Conservation (phyloP, 257 asterid species). For the Vinca minor region DNA sequence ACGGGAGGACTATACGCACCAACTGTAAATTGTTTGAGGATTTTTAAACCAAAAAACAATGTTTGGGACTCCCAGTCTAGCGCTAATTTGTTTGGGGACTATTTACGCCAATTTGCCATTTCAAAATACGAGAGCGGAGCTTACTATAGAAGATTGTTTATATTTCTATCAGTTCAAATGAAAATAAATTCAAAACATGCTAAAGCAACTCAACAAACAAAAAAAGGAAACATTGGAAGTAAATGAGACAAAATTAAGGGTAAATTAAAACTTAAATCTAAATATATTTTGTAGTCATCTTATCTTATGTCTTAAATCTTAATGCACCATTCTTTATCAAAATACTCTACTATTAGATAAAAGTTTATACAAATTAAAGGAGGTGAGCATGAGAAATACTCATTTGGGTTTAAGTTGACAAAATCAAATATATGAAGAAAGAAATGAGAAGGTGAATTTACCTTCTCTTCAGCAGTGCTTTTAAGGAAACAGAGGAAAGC, state of each 20-base stretch:
- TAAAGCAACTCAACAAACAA: background rate
- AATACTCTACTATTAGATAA: background rate
- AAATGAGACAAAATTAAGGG: background rate
- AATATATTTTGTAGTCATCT: no score
- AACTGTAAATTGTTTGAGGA: no score
- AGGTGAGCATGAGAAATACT: background rate
- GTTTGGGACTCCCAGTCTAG: no score
- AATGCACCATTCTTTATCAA: background rate
- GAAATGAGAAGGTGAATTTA: background rate
- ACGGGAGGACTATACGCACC: no score
- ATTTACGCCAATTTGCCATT: no score
- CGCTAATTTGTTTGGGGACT: no score
- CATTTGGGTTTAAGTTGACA: background rate
- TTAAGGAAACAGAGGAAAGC: constrained; percentile 88
- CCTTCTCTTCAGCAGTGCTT: constrained; percentile 80
- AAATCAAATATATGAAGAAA: background rate
- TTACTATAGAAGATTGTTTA: no score
- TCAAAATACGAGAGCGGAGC: no score
- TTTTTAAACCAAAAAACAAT: no score
- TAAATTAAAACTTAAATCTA: background rate
- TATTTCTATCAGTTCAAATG: no score
- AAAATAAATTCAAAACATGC: no score
- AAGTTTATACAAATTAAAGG: background rate
- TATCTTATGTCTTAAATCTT: no score
- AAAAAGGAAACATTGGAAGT: background rate